Percentiles rank a stretch among this genome's conserved stretches.
These are phyloP conservation scores for Urtica urens DNA, from an alignment of 306 rosid genomes.

Conservation along the genomic window DNA sequence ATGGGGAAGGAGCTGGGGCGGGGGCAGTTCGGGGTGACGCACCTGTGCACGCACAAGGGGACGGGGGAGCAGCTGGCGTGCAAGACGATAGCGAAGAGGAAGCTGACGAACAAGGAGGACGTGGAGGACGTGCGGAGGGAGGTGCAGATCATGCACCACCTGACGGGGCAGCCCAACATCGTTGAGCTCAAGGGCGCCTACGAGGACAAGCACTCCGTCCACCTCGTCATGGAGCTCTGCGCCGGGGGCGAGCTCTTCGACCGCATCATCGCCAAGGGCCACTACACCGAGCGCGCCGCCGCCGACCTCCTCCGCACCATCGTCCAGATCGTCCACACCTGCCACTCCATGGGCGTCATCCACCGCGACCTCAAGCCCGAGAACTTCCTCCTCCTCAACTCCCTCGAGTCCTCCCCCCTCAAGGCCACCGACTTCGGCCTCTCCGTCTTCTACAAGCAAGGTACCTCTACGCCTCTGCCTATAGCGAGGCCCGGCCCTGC, in stretches of 20 bases:
- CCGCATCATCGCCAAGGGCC: slow-evolving; percentile 85
- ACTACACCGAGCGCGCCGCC: slow-evolving; percentile 88
- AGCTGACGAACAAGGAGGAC: slow-evolving; percentile 68
- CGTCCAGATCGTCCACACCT: slow-evolving; percentile 81
- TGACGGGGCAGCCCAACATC: slow-evolving; percentile 68
- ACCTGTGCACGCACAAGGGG: slow-evolving; percentile 58
- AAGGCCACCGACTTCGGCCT: slow-evolving; percentile 95
- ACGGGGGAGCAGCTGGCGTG: slow-evolving; percentile 76
- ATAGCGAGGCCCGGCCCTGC: too few species aligned
- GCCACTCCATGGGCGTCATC: slow-evolving; percentile 94
- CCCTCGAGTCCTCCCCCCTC: slow-evolving; percentile 77
- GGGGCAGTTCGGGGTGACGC: slow-evolving; percentile 90
- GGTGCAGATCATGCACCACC: slow-evolving; percentile 95
- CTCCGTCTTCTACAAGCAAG: slow-evolving; percentile 91
- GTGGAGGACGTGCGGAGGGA: slow-evolving; percentile 85
- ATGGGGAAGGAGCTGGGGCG: slow-evolving; percentile 88
- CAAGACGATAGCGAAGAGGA: slow-evolving; percentile 88
- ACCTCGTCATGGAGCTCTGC: slow-evolving; percentile 88
- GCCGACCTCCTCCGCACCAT: slow-evolving; percentile 74
- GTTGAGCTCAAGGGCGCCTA: slow-evolving; percentile 85
- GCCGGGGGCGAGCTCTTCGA: slow-evolving; percentile 95
- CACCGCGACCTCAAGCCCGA: slow-evolving; percentile 98
- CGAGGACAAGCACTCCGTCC: slow-evolving; percentile 85
- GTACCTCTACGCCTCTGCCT: slow-evolving; percentile 23
- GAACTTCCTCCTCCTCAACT: slow-evolving; percentile 75